Base-by-base conservation (phyloP, 75 land plant species). In the Ceratopteris richardii region DNA sequence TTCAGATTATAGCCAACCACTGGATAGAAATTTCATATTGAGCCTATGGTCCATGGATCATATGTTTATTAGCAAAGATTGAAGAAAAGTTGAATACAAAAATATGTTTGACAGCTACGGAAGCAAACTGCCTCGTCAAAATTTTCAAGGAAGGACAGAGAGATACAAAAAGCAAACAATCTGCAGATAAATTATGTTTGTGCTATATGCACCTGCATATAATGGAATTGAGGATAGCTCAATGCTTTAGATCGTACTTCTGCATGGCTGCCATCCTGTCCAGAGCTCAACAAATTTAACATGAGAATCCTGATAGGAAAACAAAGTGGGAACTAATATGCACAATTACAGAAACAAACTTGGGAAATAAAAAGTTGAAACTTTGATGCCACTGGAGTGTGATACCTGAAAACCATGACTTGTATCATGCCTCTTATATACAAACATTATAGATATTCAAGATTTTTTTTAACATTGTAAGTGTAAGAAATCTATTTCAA, bases 321-420 rank as follows among this genome's bases (percentile, higher is more conserved):
- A 33, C 9, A 33, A 33, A 33, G 9, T 4, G 37, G 37, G 7
- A 33, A 3, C 37, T 33, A 9, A 3, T 33, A n/a, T n/a, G n/a
- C n/a, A n/a, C n/a, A n/a, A n/a, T n/a, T n/a, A n/a, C n/a, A 33
- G 37, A 33, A 33, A 9, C 37, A 30, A 73, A 88, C 98, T 90
- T 93, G 98, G 18, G 95, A 93, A 29, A 93, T 73, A 69, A 93
- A 93, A 25, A 93, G 79, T 19, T 87, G 95, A 73, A 80, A 93
- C 48, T 77, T 85, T 51, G 82, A 60, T 53, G 98, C 78, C 58
- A 93, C 79, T 26, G 86, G 36, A 27, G 36, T 67, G 47, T 88
- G 95, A 64, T 83, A 85, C 63, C 98, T 93, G 77, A 30, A 58
- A 51, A 61, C 48, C 23, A 56, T 26, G 37, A 33, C n/a, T n/a